These are phyloP conservation scores for Emmonsia crescens DNA, from an alignment of 2,329 filamentous ascomycete species.

Conservation along the genomic window DNA sequence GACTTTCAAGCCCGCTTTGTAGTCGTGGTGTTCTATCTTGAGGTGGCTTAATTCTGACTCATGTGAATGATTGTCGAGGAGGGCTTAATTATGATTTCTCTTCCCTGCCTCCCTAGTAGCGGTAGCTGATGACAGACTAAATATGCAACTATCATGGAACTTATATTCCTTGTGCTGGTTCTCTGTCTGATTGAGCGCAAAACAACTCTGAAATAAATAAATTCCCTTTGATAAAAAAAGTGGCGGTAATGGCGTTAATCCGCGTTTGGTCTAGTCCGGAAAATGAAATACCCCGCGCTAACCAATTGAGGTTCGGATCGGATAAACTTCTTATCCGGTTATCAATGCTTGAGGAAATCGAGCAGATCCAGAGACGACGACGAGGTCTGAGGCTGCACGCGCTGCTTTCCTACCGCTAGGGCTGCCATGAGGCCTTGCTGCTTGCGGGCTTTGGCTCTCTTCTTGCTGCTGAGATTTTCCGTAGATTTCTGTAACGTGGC, in stretches of 20 bases:
- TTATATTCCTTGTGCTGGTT: neutral
- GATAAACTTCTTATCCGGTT: neutral
- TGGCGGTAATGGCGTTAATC: slow-evolving; percentile 5
- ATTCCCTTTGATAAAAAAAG: slow-evolving; percentile 4
- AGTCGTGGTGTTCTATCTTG: neutral
- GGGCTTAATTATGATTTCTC: neutral
- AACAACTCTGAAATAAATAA: neutral
- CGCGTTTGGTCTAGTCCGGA: neutral
- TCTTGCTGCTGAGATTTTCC: slow-evolving; percentile 42
- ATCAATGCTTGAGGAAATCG: slow-evolving; percentile 41
- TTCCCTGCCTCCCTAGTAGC: neutral
- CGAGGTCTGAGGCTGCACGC: slow-evolving; percentile 18
- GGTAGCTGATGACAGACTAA: neutral
- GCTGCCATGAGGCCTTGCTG: slow-evolving; percentile 44
- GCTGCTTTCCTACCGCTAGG: slow-evolving; percentile 33
- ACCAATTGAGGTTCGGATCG: slow-evolving; percentile 16
- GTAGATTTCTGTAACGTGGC: slow-evolving; percentile 12
- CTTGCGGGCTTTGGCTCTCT: slow-evolving; percentile 45
- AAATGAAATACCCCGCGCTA: slow-evolving; percentile 25
- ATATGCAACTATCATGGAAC: neutral
- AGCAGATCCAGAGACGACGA: slow-evolving; percentile 38
- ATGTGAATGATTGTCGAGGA: neutral
- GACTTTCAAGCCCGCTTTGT: neutral
- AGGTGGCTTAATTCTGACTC: neutral
- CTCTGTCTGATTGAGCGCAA: neutral